Conservation (phyloP, 2,329 filamentous ascomycete genomes). For the Alternaria arbusti region DNA sequence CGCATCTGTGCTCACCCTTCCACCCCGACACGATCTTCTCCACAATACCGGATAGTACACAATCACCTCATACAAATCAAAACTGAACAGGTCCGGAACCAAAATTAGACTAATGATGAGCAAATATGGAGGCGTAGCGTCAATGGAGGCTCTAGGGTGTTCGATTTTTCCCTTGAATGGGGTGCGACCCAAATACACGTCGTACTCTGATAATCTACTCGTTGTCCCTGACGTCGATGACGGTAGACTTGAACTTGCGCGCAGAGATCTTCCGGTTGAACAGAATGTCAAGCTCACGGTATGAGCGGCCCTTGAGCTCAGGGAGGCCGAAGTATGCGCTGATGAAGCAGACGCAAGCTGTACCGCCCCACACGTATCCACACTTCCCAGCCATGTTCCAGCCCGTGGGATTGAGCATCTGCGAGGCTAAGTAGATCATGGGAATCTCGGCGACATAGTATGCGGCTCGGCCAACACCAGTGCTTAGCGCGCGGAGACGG, state of each 20-base stretch:
- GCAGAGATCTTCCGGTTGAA: conserved; percentile 56
- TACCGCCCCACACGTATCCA: conserved; percentile 42
- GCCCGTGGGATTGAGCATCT: conserved; percentile 57
- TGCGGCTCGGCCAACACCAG: conserved; percentile 65
- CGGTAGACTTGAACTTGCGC: conserved; percentile 62
- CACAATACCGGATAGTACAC: neutral
- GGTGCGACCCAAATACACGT: neutral
- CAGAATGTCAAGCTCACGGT: conserved; percentile 57
- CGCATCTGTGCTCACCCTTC: neutral
- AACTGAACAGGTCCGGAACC: neutral
- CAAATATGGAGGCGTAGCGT: neutral
- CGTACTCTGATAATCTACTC: conserved; percentile 55
- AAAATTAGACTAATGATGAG: neutral
- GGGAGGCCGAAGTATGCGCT: conserved; percentile 60
- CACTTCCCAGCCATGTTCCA: conserved; percentile 47
- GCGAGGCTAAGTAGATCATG: conserved; percentile 66
- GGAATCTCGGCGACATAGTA: conserved; percentile 71
- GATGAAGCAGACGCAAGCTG: conserved; percentile 61
- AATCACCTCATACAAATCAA: neutral
- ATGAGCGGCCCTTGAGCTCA: conserved; percentile 59
- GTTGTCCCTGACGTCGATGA: conserved; percentile 65
- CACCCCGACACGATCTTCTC: neutral
- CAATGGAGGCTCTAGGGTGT: neutral
- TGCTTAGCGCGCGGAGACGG: conserved; percentile 67
- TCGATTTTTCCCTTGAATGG: neutral